Evolutionary conservation across 1,284 basidiomycete genomes (phyloP), one percentile per base, ranked within the genome.

Genomic region (Apiotrichum domesticum): DNA sequence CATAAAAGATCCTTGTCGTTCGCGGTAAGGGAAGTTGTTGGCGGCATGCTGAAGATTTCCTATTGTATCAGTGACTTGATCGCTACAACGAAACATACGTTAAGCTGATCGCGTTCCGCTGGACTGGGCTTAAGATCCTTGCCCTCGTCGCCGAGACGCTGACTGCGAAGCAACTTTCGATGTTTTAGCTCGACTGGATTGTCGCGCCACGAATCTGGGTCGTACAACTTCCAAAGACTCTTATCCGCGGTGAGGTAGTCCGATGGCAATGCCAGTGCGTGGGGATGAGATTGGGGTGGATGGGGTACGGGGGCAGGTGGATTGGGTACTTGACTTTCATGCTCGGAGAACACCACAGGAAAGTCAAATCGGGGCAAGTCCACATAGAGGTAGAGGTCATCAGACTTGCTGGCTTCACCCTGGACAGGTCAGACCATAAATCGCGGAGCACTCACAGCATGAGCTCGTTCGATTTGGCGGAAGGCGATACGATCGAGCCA

Each of bases 181-280:
- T 98, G 93, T 70, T 99, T 99, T 68, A 94, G 90, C 72, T 99
- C 96, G 0, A 98, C 92, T 0, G 94, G 92, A 69, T 98, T 98
- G 66, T 98, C 56, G 86, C 84, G 5, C 83, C 66, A 91, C 81
- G 70, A 66, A 61, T 98, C 95, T 2, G 94, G 93, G 66, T 99
- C 96, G 46, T 90, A 82, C 32, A 97, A 83, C n/a, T 85, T 83
- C 88, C 95, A 98, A 0, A 94, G 77, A 64, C 85, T 83, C 15
- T 83, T 77, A 64, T 91, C 89, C 67, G 78, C 68, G 4, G 82
- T 70, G 7, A 85, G 76, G 51, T 80, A 73, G 34, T 79, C 67
- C 8, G 79, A 70, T 2, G 77, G 74, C 7, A 79, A 67, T 1
- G 77, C 66, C 0, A 73, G 70, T 0, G 72, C 51, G 3, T 63